Percentiles rank a stretch among this genome's conserved stretches.
These are phyloP conservation scores for Starmerella vaccinii DNA, from an alignment of 805 yeast genomes.

Conservation along the genomic window DNA sequence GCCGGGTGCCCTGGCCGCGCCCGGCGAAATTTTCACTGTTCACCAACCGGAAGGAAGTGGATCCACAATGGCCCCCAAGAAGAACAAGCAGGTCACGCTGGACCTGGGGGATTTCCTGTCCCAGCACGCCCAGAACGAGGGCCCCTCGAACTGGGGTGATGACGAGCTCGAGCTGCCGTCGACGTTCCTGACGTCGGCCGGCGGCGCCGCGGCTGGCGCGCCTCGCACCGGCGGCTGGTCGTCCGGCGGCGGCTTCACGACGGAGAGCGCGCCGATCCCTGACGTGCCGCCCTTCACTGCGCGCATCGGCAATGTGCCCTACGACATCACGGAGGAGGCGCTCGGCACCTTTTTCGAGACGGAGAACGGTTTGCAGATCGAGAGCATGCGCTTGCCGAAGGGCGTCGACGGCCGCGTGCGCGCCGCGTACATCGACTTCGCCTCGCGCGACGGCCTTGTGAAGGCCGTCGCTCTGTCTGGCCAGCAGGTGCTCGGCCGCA, in stretches of 20 bases:
- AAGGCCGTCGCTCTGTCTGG: constrained; percentile 66
- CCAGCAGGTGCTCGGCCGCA: constrained; percentile 60
- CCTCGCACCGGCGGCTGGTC: constrained; percentile 4
- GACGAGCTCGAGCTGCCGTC: constrained; percentile 5
- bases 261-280: constrained; percentile 67
- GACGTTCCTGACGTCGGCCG: background rate
- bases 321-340: constrained; percentile 61
- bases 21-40: constrained; percentile 4
- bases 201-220: constrained; percentile 10
- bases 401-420: constrained; percentile 55
- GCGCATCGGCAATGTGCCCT: constrained; percentile 75
- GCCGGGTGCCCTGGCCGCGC: background rate
- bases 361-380: constrained; percentile 40
- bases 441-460: constrained; percentile 65
- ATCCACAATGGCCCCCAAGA: constrained; percentile 14
- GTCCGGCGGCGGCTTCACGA: constrained; percentile 8
- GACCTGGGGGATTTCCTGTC: constrained; percentile 9
- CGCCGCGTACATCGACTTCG: constrained; percentile 82
- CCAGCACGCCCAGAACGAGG: constrained; percentile 4
- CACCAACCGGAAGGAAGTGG: background rate
- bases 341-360: constrained; percentile 28
- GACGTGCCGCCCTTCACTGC: constrained; percentile 87
- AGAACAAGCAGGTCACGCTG: constrained; percentile 15
- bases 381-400: constrained; percentile 64
- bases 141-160: constrained; percentile 4